A percentile compares a stretch with the other conserved stretches of the same genome.
Evolutionary conservation across 352 stramenopile genomes (phyloP).

Genomic region (Globisporangium nunn): DNA sequence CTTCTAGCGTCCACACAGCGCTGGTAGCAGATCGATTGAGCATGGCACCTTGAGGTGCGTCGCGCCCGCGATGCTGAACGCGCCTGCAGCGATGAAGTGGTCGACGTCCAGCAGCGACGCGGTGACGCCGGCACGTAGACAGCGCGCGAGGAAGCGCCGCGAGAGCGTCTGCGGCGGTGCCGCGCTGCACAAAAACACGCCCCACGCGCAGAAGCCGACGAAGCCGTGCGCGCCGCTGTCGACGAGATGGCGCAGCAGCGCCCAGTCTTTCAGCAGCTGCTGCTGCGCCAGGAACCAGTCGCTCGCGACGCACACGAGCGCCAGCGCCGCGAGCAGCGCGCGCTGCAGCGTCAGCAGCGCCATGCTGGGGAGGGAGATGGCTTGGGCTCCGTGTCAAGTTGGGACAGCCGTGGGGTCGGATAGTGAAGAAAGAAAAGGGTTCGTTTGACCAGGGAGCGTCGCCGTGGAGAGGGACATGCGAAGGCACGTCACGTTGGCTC

Average conservation of each 20-base stretch:
- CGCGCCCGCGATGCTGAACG: constrained; percentile 42
- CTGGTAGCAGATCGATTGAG: not conserved
- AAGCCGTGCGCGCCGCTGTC: constrained; percentile 50
- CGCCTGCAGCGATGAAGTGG: constrained; percentile 64
- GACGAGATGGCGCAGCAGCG: constrained; percentile 48
- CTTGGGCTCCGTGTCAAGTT: no score
- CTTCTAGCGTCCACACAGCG: not conserved
- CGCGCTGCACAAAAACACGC: constrained; percentile 44
- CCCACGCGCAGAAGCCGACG: constrained; percentile 53
- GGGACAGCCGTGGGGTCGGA: not conserved
- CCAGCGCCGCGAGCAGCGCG: constrained; percentile 34
- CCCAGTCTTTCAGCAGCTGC: constrained; percentile 32
- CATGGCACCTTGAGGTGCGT: constrained; percentile 35
- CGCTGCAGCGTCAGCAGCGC: constrained; percentile 10
- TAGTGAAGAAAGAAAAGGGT: not conserved
- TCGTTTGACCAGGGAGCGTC: no score
- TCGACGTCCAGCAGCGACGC: constrained; percentile 55
- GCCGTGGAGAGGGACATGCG: no score
- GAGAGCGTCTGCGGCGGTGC: constrained; percentile 3
- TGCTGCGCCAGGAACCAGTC: constrained; percentile 56
- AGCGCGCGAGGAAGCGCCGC: constrained; percentile 18
- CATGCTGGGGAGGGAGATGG: not conserved
- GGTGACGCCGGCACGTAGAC: constrained; percentile 26
- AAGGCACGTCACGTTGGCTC: no score
- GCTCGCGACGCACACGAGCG: constrained; percentile 38